phyloP scores from a whole-genome alignment of 2,329 filamentous ascomycete genomes.

The Sordariomycetes sp. region DNA sequence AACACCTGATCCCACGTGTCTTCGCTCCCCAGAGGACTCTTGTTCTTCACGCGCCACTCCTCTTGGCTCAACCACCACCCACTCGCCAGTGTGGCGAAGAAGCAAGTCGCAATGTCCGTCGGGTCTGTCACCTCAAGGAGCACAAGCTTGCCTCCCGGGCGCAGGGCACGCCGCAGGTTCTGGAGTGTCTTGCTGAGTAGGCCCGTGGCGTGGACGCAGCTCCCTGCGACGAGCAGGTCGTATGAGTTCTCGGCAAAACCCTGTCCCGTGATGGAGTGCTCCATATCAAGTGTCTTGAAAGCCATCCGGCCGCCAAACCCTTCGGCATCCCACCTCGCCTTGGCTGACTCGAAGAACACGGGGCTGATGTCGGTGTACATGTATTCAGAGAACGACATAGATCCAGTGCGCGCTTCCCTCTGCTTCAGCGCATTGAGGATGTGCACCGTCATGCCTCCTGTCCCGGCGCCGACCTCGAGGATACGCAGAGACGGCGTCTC shows the following conservation, averaged over 20 bases:
- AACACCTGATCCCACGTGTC: slow-evolving; percentile 5
- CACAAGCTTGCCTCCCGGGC: slow-evolving; percentile 5
- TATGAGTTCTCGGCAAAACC: slow-evolving; percentile 9
- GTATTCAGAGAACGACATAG: slow-evolving; percentile 17
- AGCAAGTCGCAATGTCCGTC: slow-evolving; percentile 1
- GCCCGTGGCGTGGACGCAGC: slow-evolving; percentile 18
- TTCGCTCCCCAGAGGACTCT: slow-evolving; percentile 1
- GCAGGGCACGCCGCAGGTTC: slow-evolving; percentile 1
- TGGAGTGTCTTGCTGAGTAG: slow-evolving; percentile 8
- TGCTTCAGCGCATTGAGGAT: slow-evolving; percentile 13
- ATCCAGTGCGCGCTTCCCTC: slow-evolving; percentile 10
- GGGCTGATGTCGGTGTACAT: slow-evolving; percentile 29
- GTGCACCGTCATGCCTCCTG: slow-evolving; percentile 21
- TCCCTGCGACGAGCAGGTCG: slow-evolving; percentile 16
- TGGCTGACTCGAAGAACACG: slow-evolving; percentile 17
- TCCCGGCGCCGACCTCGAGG: slow-evolving; percentile 30
- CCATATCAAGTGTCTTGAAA: slow-evolving; percentile 16
- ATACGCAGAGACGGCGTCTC: slow-evolving; percentile 23
- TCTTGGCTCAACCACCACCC: slow-evolving; percentile 26
- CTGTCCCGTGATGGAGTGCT: slow-evolving; percentile 4
- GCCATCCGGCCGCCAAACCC: slow-evolving; percentile 4
- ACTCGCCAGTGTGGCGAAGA: not conserved
- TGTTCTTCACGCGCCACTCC: slow-evolving; percentile 3
- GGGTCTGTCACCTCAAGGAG: slow-evolving; percentile 1
- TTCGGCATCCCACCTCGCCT: slow-evolving; percentile 9